A percentile compares a stretch with the other conserved stretches of the same genome.
These are phyloP conservation scores for Schrenkiella parvula DNA, from an alignment of 345 rosid genomes.

Conservation along the genomic window DNA sequence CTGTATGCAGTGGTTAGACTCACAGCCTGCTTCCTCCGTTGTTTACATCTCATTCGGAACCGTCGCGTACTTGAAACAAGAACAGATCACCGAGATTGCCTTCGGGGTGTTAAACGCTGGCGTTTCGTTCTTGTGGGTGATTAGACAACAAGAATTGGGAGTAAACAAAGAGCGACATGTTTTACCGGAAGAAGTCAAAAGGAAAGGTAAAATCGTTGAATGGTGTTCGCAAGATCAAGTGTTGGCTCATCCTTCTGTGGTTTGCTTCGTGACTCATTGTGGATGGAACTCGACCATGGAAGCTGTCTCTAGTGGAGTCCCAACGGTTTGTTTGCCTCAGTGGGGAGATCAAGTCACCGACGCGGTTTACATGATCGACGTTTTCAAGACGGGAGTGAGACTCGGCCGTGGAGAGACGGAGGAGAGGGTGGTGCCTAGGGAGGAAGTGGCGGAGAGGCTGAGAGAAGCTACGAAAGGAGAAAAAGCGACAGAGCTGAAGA, in stretches of 20 bases:
- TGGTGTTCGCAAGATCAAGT: slow-evolving; percentile 89
- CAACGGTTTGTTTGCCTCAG: slow-evolving; percentile 65
- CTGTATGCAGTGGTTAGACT: slow-evolving; percentile 77
- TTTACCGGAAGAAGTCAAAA: slow-evolving; percentile 60
- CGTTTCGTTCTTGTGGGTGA: slow-evolving; percentile 70
- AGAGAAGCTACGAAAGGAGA: slow-evolving; percentile 49
- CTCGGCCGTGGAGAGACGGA: slow-evolving; percentile 67
- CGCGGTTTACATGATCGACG: slow-evolving; percentile 62
- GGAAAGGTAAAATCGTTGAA: slow-evolving; percentile 54
- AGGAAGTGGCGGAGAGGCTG: slow-evolving; percentile 64
- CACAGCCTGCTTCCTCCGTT: slow-evolving; percentile 55
- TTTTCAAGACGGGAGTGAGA: slow-evolving; percentile 58
- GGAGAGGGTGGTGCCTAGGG: slow-evolving; percentile 48
- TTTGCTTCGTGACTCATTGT: slow-evolving; percentile 76
- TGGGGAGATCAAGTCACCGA: slow-evolving; percentile 91
- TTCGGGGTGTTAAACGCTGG: slow-evolving; percentile 53
- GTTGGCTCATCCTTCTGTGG: slow-evolving; percentile 58
- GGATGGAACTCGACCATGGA: slow-evolving; percentile 95
- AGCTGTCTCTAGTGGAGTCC: slow-evolving; percentile 58
- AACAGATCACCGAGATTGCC: slow-evolving; percentile 72
- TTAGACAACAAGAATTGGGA: slow-evolving; percentile 48
- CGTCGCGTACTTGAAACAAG: slow-evolving; percentile 54
- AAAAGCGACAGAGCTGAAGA: slow-evolving; percentile 50
- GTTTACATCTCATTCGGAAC: slow-evolving; percentile 88
- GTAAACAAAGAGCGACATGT: slow-evolving; percentile 31